Evolutionary conservation across 2,329 filamentous ascomycete genomes (phyloP), one percentile per base, ranked within the genome.

Genomic region (Ascochyta fabae): DNA sequence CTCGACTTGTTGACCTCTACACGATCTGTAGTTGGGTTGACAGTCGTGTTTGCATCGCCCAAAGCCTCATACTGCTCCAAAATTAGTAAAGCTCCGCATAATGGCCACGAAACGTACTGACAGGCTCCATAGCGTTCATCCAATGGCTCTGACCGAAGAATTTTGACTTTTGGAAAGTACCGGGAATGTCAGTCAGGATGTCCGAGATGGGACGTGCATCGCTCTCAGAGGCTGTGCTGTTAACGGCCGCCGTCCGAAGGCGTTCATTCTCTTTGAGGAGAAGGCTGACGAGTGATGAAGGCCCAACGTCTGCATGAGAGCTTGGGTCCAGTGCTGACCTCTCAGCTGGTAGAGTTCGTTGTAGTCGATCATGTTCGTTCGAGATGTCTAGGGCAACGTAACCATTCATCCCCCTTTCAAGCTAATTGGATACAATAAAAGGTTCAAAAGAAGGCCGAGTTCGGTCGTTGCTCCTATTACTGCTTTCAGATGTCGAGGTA

Each of bases 81-180:
- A 0, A 26, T 34, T 34, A 44, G 31, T 15, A 6, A 31, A 1
- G 4, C 16, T 35, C n/a, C 22, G n/a, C 34, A 9, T 15, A 4
- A 26, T 12, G 15, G 12, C 2, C 6, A 27, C 3, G 3, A 4
- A 26, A 33, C 23, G 33, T 71, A 59, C 79, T 51, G 53, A 70
- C 67, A 33, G 67, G 67, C 16, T 71, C 69, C 24, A 73, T 49
- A 8, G 58, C 56, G 16, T 71, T 71, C 43, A 64, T 48, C 68
- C 83, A 86, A 62, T 86, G 82, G 29, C 80, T 84, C 61, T 80
- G 80, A 2, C 84, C 84, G 60, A 85, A 84, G 3, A 85, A 69
- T 0, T 83, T 79, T 0, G 79, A 80, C 63, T 87, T 88, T 48
- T 84, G 51, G 27, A 70, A 71, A 3, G 56, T 53, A 2, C 60